phyloP scores from a whole-genome alignment of 352 stramenopile genomes.

The Salisapilia sapeloensis region DNA sequence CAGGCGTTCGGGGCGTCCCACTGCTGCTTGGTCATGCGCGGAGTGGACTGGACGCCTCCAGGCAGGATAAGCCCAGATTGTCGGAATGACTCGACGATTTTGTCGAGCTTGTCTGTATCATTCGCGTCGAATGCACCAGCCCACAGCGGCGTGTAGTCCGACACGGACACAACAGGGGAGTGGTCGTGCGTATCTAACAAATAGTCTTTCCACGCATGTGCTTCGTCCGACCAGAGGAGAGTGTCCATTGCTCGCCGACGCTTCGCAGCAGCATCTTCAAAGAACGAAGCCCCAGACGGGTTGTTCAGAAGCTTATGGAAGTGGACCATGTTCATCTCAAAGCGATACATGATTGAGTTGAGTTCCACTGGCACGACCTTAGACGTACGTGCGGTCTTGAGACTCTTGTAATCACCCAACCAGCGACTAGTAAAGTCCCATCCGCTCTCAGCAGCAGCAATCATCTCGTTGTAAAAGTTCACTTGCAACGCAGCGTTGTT shows the following conservation, averaged over 20 bases:
- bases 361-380: slow-evolving; percentile 24
- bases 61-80: slow-evolving; percentile 9
- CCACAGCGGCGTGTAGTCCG: slow-evolving; percentile 19
- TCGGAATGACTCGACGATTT: slow-evolving; percentile 7
- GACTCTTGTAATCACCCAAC: slow-evolving; percentile 8
- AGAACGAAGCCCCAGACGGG: slow-evolving; percentile 1
- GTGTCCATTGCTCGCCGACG: slow-evolving; percentile 10
- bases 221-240: slow-evolving; percentile 10
- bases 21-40: slow-evolving; percentile 12
- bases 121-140: slow-evolving; percentile 4
- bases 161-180: slow-evolving; percentile 5
- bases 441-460: slow-evolving; percentile 19
- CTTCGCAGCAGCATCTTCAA: slow-evolving; percentile 1
- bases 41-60: slow-evolving; percentile 17
- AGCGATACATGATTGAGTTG: slow-evolving; percentile 18
- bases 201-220: slow-evolving; percentile 12
- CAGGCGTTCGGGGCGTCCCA: slow-evolving; percentile 41
- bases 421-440: slow-evolving; percentile 40
- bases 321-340: slow-evolving; percentile 14
- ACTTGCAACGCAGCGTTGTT: not conserved
- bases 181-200: slow-evolving; percentile 3
- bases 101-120: not conserved
- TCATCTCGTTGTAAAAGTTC: slow-evolving; percentile 13
- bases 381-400: slow-evolving; percentile 8
- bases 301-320: slow-evolving; percentile 8